Evolutionary conservation across 2,329 filamentous ascomycete species (phyloP), one percentile per base, ranked within the genome.

Genomic region (Karstenula rhodostoma): DNA sequence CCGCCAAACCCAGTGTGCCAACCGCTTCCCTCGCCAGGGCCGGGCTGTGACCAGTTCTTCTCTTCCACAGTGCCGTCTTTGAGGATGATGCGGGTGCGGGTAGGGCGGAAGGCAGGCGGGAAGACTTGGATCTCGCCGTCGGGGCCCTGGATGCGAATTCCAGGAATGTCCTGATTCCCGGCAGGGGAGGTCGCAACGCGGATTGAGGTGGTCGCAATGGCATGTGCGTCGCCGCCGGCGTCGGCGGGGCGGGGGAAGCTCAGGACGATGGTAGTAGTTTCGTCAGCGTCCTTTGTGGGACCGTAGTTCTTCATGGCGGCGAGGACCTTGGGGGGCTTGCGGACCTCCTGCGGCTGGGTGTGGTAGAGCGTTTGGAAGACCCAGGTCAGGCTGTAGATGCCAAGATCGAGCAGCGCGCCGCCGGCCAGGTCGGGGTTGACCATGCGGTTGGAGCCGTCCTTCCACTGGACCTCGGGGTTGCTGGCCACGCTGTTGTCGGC

Each of bases 351-450:
- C 1, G 89, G 84, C 72, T 94, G 90, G 3, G 90, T 87, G 77
- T 93, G 91, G 80, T 96, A 96, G 29, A 96, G 85, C 47, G 90
- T 90, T 79, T 96, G 92, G 84, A 94, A 96, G 7, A 95, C 86
- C 93, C 93, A 97, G 33, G 92, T 96, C 63, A 97, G 80, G 49
- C 91, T 87, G 81, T 97, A 97, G 77, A 97, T 90, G 62, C 93
- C 93, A 59, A 97, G 83, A 77, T 97, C 93, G 53, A 97, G 85
- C 57, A 96, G 81, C 1, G 89, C 90, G 56, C 93, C 93, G 32
- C 93, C 93, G 0, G 93, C 93, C 47, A 97, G 84, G 70, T 94
- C 89, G 22, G 85, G 84, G 78, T 96, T 96, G 64, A 96, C 86
- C 87, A 96, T 93, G 56, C 93, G 89, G 80, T 93, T 84, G 53